Base-by-base conservation (phyloP, 2,329 filamentous ascomycete genomes). In the Aspergillus sp. region DNA sequence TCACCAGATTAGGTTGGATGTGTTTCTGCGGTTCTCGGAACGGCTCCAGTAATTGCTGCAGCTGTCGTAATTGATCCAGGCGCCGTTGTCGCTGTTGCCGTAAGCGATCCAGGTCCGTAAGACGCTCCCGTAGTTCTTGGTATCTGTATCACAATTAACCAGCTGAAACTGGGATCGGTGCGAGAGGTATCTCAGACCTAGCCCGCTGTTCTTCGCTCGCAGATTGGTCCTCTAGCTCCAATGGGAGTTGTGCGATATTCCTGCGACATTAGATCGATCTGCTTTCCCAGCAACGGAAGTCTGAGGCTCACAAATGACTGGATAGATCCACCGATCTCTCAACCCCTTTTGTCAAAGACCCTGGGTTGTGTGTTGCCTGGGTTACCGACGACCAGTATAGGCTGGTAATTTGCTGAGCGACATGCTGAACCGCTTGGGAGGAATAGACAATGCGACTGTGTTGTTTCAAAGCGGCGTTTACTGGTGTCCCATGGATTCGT, bases 1-100 rank as follows among this genome's bases (percentile, higher is more conserved):
- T 82, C 32, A 83, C 78, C 23, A 86, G 72, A 63, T 85, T 85
- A 2, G 83, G 82, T 64, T 86, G 84, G 43, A 86, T 78, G 54
- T 79, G 81, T 41, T 77, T 71, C 61, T 79, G 78, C 0, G 84
- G 81, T 25, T 81, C 72, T 30, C 77, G 70, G 57, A 84, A 84
- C 1, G 83, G 82, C 59, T 79, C 76, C 4, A 86, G 70, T 30
- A 85, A 70, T 19, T 66, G 68, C 41, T 79, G 74, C 9, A 86
- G 68, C 25, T 79, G 78, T 38, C 75, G 77, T 41, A 83, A 79
- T 55, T 81, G 79, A 56, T 76, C 77, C 12, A 85, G 72, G 51
- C 79, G 80, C 57, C 76, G 74, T 61, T 80, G 76, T 55, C 81
- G 74, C 19, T 77, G 78, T 52, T 80, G 78, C 13, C 82, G 78